A percentile compares a stretch with the other conserved stretches of the same genome.
Evolutionary conservation across 2,329 filamentous ascomycete species (phyloP).

Genomic region (Colletotrichum godetiae): DNA sequence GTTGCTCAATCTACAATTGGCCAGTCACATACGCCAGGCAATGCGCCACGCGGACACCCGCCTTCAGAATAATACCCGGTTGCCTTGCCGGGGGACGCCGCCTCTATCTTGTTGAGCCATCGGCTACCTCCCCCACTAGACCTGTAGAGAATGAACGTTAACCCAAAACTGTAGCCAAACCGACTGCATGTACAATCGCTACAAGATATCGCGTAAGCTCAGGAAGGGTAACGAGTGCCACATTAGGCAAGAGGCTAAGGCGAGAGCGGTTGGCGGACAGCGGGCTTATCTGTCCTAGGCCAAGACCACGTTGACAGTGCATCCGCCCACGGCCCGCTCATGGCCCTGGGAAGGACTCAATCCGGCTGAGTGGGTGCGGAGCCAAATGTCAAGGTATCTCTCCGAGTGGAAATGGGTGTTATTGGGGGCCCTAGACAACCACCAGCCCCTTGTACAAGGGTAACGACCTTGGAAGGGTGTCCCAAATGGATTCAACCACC

Average conservation of each 20-base stretch:
- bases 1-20: not conserved
- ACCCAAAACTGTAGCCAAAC: not conserved
- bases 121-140: not conserved
- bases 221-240: not conserved
- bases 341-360: not conserved
- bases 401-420: not conserved
- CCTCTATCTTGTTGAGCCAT: not conserved
- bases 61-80: not conserved
- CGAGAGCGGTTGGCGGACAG: not conserved
- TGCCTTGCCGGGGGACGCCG: not conserved
- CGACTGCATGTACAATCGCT: not conserved
- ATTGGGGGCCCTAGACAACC: not conserved
- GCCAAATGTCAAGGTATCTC: not conserved
- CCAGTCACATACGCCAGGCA: not conserved
- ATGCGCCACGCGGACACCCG: not conserved
- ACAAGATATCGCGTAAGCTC: not conserved
- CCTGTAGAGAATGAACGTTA: not conserved
- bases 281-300: not conserved
- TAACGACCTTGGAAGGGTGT: not conserved
- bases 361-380: conserved; percentile 5
- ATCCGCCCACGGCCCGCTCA: not conserved
- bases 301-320: not conserved
- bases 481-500: not conserved
- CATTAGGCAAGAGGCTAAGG: not conserved
- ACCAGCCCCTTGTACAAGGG: not conserved